Percentiles rank a stretch among this genome's conserved stretches.
Conservation (phyloP, 2,329 filamentous ascomycete genomes). For the Arthrinium phaeospermum region DNA sequence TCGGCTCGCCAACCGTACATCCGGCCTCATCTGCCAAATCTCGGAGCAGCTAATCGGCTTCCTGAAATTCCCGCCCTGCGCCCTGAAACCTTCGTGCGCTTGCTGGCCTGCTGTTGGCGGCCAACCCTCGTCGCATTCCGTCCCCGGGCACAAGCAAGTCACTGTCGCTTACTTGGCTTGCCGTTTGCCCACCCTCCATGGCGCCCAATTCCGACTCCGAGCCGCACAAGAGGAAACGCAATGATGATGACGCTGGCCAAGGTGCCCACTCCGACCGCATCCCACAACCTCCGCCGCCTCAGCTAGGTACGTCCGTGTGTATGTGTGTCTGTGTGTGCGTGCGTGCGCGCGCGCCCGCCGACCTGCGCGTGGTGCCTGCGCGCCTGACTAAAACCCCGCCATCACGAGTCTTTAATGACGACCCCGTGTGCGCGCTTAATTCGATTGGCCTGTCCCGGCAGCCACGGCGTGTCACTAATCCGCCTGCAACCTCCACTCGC, state of each 20-base stretch:
- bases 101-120: background rate
- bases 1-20: conserved; percentile 8
- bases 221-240: conserved; percentile 54
- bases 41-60: conserved; percentile 9
- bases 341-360: background rate
- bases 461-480: background rate
- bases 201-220: conserved; percentile 49
- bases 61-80: background rate
- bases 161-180: background rate
- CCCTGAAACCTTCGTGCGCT: background rate
- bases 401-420: background rate
- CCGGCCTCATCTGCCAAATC: background rate
- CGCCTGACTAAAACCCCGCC: conserved; percentile 1
- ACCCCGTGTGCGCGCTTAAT: background rate
- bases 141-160: background rate
- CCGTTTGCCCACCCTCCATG: conserved; percentile 36
- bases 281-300: conserved; percentile 50
- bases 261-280: conserved; percentile 45
- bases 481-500: background rate
- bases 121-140: background rate
- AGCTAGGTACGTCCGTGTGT: conserved; percentile 48
- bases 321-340: background rate
- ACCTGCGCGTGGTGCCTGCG: background rate
- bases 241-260: conserved; percentile 49
- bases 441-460: background rate